Evolutionary conservation across 2,329 filamentous ascomycete genomes (phyloP).

Genomic region (Ilyonectria robusta): DNA sequence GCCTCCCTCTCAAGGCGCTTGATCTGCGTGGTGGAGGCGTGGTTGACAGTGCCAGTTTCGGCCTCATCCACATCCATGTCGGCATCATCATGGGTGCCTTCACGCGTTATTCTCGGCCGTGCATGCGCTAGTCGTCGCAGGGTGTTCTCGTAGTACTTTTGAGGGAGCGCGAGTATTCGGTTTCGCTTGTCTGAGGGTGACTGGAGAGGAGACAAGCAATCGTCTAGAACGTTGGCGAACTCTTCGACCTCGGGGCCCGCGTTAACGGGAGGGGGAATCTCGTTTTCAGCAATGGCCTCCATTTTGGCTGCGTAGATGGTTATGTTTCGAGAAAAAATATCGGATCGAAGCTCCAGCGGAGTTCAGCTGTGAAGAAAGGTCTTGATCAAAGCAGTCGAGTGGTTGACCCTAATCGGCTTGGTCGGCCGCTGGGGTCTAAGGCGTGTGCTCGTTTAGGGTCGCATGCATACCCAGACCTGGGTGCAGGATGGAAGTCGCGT

Average conservation of each 20-base stretch:
- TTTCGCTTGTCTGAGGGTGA: conserved; percentile 70
- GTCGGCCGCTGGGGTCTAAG: conserved; percentile 45
- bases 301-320: conserved; percentile 28
- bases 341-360: conserved; percentile 1
- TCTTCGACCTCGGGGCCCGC: conserved; percentile 86
- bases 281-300: conserved; percentile 28
- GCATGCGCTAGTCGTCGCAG: conserved; percentile 51
- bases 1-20: conserved; percentile 82
- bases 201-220: conserved; percentile 71
- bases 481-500: conserved; percentile 26
- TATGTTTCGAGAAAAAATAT: conserved; percentile 2
- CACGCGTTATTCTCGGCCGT: conserved; percentile 47
- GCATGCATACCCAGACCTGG: conserved; percentile 41
- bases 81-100: conserved; percentile 60
- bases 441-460: conserved; percentile 38
- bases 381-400: conserved; percentile 26
- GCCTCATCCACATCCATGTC: conserved; percentile 71
- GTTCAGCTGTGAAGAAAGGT: conserved; percentile 6
- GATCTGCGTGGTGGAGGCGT: conserved; percentile 46
- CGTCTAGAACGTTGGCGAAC: conserved; percentile 87
- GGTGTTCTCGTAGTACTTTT: conserved; percentile 71
- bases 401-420: conserved; percentile 46
- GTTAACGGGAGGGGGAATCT: conserved; percentile 34
- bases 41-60: conserved; percentile 52
- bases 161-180: conserved; percentile 75